These are phyloP conservation scores for Micromonas pusilla DNA, from an alignment of 139 green algal species.

Conservation along the genomic window DNA sequence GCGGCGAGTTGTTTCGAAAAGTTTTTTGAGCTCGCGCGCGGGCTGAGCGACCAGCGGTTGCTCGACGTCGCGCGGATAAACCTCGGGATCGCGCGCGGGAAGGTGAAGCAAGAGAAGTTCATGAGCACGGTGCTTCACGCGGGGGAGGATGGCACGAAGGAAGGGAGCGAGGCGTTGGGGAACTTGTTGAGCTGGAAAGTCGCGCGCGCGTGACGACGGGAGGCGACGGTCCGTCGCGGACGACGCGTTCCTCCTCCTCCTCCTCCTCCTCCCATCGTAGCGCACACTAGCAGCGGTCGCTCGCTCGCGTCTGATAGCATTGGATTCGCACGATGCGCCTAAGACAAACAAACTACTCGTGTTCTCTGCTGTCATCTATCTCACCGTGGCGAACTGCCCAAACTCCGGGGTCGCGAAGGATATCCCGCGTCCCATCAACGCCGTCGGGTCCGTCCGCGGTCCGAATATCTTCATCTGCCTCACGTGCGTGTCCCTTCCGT, in stretches of 20 bases:
- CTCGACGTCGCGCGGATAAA: constrained; percentile 63
- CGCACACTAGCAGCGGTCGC: no score
- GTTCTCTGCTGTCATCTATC: background rate
- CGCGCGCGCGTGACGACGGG: background rate
- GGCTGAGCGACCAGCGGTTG: constrained; percentile 45
- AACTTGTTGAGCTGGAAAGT: background rate
- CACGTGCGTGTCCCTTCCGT: constrained; percentile 92
- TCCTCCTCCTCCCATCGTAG: no score
- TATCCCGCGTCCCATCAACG: background rate
- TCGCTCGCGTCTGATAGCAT: no score
- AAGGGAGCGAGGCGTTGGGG: background rate
- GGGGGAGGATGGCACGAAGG: background rate
- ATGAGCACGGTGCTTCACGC: constrained; percentile 30
- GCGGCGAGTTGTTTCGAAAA: constrained; percentile 59
- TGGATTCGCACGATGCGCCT: background rate
- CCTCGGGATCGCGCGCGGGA: constrained; percentile 50
- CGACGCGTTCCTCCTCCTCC: no score
- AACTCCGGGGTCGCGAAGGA: background rate
- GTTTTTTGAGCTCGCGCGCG: constrained; percentile 61
- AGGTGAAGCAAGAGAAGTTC: constrained; percentile 30
- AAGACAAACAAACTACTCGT: background rate
- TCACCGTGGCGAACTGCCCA: background rate
- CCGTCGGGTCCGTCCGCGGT: constrained; percentile 31
- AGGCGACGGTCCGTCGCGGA: no score
- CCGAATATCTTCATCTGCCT: constrained; percentile 72